These are phyloP conservation scores for Erysimum cheiranthoides DNA, from an alignment of 345 rosid species.

Conservation along the genomic window DNA sequence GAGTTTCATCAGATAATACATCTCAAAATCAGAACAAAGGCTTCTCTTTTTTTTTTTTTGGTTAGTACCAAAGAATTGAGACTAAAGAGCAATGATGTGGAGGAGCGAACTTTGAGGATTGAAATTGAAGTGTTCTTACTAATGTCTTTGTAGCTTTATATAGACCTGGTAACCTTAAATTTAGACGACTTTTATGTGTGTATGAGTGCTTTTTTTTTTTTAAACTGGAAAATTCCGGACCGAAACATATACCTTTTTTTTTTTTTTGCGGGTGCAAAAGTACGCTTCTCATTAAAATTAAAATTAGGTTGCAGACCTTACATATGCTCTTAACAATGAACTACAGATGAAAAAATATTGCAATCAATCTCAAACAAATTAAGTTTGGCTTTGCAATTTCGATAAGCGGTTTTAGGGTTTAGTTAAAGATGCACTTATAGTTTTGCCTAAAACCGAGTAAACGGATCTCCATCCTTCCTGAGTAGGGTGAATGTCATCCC, in stretches of 20 bases:
- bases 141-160: neutral
- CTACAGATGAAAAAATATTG: no score
- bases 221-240: neutral
- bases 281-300: no score
- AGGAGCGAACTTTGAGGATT: slow-evolving; percentile 16
- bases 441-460: slow-evolving; percentile 38
- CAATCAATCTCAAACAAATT: no score
- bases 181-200: neutral
- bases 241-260: no score
- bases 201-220: no score
- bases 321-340: no score
- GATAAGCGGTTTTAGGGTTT: neutral
- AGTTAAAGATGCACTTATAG: slow-evolving; percentile 15
- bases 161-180: neutral
- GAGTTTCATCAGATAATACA: slow-evolving; percentile 9
- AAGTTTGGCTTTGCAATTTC: no score
- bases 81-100: neutral
- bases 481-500: slow-evolving; percentile 60
- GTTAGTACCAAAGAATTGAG: neutral
- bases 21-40: neutral
- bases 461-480: slow-evolving; percentile 59
- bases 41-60: neutral
- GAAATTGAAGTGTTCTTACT: slow-evolving; percentile 11
- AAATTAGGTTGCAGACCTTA: no score
- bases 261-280: no score